Percentiles rank a stretch among this genome's conserved stretches.
phyloP scores from a whole-genome alignment of 768 basidiomycete species.

The Leccinum rimulosum region DNA sequence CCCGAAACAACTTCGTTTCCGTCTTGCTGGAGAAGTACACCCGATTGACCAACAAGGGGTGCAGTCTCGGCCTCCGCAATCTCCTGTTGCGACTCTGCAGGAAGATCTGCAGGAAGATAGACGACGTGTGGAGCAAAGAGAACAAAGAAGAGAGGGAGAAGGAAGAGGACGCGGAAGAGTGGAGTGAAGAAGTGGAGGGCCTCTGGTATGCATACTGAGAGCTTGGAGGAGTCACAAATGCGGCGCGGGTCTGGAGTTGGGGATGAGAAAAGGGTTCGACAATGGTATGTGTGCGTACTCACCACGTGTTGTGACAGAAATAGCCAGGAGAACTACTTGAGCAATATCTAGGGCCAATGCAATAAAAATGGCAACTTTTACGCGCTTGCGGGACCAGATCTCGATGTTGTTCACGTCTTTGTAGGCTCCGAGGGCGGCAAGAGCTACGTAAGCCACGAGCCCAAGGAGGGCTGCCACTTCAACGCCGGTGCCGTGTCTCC shows the following conservation, averaged over 20 bases:
- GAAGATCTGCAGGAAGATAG: constrained; percentile 46
- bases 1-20: constrained; percentile 34
- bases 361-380: constrained; percentile 52
- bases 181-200: constrained; percentile 55
- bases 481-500: constrained; percentile 62
- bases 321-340: constrained; percentile 53
- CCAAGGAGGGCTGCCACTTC: constrained; percentile 69
- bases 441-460: constrained; percentile 64
- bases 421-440: constrained; percentile 76
- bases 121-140: constrained; percentile 63
- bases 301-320: constrained; percentile 37
- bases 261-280: neutral
- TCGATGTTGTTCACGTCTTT: constrained; percentile 71
- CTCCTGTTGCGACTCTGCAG: constrained; percentile 20
- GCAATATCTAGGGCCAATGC: constrained; percentile 60
- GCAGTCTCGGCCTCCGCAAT: constrained; percentile 20
- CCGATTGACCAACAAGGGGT: constrained; percentile 37
- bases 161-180: constrained; percentile 61
- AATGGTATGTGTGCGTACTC: constrained; percentile 18
- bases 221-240: constrained; percentile 23
- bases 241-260: constrained; percentile 14
- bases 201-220: constrained; percentile 30
- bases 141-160: constrained; percentile 56
- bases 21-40: constrained; percentile 55
- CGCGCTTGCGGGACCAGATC: constrained; percentile 61